Percentiles rank a stretch among this genome's conserved stretches.
Conservation (phyloP, 2,329 filamentous ascomycete species). For the Aspergillus neotritici region DNA sequence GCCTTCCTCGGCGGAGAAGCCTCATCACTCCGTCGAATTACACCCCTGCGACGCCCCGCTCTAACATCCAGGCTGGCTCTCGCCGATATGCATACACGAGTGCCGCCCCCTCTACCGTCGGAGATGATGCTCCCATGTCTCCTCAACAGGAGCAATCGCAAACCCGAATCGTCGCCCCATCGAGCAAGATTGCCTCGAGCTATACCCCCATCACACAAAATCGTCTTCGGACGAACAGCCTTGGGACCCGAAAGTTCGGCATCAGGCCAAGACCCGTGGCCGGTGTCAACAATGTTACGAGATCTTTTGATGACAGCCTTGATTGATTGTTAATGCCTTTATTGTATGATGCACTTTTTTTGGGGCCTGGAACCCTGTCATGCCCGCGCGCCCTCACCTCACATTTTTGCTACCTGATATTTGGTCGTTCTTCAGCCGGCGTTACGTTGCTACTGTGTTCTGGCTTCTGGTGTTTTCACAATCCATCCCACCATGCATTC, state of each 20-base stretch:
- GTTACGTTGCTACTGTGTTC: slow-evolving; percentile 10
- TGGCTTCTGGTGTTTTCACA: background rate
- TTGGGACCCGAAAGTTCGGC: slow-evolving; percentile 32
- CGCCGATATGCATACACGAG: slow-evolving; percentile 34
- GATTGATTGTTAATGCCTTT: slow-evolving; percentile 17
- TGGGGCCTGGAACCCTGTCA: slow-evolving; percentile 1
- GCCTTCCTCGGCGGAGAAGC: slow-evolving; percentile 35
- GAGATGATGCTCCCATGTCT: slow-evolving; percentile 16
- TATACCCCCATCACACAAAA: slow-evolving; percentile 36
- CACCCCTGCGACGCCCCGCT: slow-evolving; percentile 32
- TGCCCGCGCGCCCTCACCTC: slow-evolving; percentile 13
- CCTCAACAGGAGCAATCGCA: slow-evolving; percentile 22
- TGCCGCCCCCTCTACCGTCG: slow-evolving; percentile 12
- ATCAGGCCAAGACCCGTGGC: slow-evolving; percentile 27
- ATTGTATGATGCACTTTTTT: background rate
- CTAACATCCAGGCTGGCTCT: slow-evolving; percentile 39
- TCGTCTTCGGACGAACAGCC: slow-evolving; percentile 33
- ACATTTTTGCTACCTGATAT: slow-evolving; percentile 20
- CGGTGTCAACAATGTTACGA: slow-evolving; percentile 20
- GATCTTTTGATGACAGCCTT: slow-evolving; percentile 27
- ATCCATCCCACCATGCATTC: too few relatives aligned
- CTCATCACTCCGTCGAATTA: slow-evolving; percentile 29
- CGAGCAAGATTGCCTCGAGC: slow-evolving; percentile 31
- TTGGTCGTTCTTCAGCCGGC: slow-evolving; percentile 18
- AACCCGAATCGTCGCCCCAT: slow-evolving; percentile 31